Evolutionary conservation across 768 basidiomycete species (phyloP).

Genomic region (Sistotremastrum suecicum): DNA sequence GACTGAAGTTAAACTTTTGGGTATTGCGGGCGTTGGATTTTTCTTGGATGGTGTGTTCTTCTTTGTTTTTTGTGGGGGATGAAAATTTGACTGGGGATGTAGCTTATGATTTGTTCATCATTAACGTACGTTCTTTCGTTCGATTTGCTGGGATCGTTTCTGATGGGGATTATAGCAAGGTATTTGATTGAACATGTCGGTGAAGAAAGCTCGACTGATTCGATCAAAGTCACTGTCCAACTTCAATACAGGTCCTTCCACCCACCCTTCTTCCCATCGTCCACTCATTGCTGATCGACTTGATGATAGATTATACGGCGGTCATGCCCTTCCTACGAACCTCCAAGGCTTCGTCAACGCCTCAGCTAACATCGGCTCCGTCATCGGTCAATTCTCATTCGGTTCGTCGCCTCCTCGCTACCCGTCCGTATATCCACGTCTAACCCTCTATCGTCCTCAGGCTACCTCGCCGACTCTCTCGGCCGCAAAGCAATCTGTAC

Average conservation of each 20-base stretch:
- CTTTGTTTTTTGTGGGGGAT: not conserved
- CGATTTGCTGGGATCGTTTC: not conserved
- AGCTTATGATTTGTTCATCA: conserved; percentile 63
- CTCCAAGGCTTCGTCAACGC: conserved; percentile 54
- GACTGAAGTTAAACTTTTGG: conserved; percentile 46
- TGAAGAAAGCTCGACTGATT: no score
- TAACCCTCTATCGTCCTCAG: conserved; percentile 14
- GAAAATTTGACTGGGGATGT: conserved; percentile 1
- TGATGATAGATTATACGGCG: conserved; percentile 47
- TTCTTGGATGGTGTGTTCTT: conserved; percentile 46
- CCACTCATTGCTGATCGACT: not conserved
- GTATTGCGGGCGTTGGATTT: conserved; percentile 55
- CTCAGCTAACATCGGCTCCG: conserved; percentile 55
- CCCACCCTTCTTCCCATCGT: not conserved
- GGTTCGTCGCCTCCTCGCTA: conserved; percentile 19
- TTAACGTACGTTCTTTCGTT: conserved; percentile 32
- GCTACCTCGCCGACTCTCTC: conserved; percentile 49
- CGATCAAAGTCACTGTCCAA: no score
- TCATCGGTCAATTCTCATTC: conserved; percentile 54
- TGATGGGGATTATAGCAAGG: not conserved
- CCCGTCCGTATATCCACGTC: not conserved
- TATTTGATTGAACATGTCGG: not conserved
- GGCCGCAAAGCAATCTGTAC: conserved; percentile 58
- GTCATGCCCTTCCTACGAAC: conserved; percentile 32
- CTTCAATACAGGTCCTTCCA: not conserved